These are phyloP conservation scores for Paracamarosporium sp. DNA, from an alignment of 2,329 filamentous ascomycete species.

Conservation along the genomic window DNA sequence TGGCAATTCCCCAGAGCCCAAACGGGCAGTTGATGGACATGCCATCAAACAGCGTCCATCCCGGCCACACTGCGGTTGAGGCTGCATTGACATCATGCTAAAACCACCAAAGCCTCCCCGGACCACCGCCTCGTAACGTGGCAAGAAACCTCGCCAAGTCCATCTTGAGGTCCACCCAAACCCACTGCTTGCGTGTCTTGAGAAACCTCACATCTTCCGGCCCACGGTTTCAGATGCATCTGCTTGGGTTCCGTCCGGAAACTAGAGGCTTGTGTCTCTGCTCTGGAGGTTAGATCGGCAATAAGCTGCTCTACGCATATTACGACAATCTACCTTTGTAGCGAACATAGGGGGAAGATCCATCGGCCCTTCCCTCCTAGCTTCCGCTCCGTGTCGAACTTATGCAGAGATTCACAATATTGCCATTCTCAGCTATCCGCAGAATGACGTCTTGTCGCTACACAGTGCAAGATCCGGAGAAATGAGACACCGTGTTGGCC, in stretches of 20 bases:
- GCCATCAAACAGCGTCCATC: not conserved
- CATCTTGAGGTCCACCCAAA: not conserved
- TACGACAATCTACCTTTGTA: not conserved
- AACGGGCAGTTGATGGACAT: not conserved
- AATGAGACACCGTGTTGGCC: not conserved
- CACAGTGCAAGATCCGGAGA: not conserved
- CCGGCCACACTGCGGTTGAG: not conserved
- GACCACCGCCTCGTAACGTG: not conserved
- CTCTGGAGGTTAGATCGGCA: not conserved
- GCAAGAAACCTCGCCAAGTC: not conserved
- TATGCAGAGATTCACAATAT: not conserved
- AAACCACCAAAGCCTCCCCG: not conserved
- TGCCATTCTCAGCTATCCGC: not conserved
- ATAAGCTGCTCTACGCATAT: not conserved
- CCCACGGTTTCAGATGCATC: not conserved
- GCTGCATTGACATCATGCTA: conserved; percentile 3
- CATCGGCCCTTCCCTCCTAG: not conserved
- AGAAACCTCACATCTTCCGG: not conserved
- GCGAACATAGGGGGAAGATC: not conserved
- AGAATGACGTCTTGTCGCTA: not conserved
- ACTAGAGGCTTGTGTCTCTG: no score
- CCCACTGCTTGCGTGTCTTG: not conserved
- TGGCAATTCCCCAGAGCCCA: not conserved
- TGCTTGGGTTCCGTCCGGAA: no score
- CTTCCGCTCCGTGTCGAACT: not conserved